Percentiles rank a stretch among this genome's conserved stretches.
phyloP scores from a whole-genome alignment of 164 flowering plant genomes.

The Protea cynaroides region DNA sequence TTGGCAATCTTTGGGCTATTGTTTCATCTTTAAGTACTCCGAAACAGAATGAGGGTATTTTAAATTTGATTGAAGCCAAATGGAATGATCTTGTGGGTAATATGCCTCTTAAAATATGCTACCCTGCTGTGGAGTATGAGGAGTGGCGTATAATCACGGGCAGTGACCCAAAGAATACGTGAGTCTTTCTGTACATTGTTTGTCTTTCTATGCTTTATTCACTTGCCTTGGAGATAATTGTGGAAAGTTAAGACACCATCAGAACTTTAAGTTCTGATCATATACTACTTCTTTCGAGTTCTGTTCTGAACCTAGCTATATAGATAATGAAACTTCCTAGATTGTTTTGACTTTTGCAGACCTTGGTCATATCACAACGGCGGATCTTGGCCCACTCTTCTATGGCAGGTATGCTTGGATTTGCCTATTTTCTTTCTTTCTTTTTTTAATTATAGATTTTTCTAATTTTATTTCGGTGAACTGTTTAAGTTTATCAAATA shows the following conservation, averaged over 20 bases:
- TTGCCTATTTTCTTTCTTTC: too few relatives aligned
- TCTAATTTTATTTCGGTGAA: too few relatives aligned
- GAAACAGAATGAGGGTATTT: conserved; percentile 63
- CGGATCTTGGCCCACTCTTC: conserved; percentile 93
- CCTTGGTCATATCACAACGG: conserved; percentile 98
- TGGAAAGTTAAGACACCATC: too few relatives aligned
- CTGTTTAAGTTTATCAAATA: too few relatives aligned
- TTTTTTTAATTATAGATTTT: too few relatives aligned
- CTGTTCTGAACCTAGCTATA: background rate
- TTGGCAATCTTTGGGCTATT: conserved; percentile 87
- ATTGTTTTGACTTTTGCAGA: conserved; percentile 37
- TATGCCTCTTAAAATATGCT: conserved; percentile 87
- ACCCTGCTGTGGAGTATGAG: conserved; percentile 71
- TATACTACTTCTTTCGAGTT: too few relatives aligned
- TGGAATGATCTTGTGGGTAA: conserved; percentile 84
- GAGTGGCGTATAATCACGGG: conserved; percentile 93
- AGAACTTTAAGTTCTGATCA: background rate
- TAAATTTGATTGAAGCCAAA: conserved; percentile 72
- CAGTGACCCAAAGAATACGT: conserved; percentile 96
- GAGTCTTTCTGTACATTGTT: conserved; percentile 21
- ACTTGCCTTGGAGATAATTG: too few relatives aligned
- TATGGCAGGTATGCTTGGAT: conserved; percentile 74
- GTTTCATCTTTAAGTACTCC: conserved; percentile 80
- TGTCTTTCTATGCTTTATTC: background rate
- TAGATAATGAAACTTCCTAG: background rate